Base-by-base conservation (phyloP, 345 rosid species). In the Syzygium grande region DNA sequence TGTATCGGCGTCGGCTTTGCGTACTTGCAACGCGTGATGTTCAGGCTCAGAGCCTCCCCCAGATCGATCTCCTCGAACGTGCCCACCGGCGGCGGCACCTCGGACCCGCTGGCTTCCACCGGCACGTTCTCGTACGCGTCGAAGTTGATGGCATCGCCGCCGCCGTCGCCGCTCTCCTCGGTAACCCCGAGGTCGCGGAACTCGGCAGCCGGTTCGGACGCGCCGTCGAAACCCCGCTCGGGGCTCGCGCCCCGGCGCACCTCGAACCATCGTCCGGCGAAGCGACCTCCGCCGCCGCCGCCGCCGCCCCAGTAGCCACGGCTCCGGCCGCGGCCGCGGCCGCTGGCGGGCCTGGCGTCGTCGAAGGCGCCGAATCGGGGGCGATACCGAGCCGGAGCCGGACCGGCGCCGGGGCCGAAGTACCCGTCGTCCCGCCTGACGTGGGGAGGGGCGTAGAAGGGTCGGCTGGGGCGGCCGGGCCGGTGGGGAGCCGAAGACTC, bases 1-100 rank as follows among this genome's bases (percentile, higher is more conserved):
- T 94, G 95, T 13, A 94, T 79, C 16, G 94, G 95, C 84, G 93
- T 94, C 7, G 94, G 95, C 88, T 89, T 92, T 63, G 87, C 89
- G 89, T 92, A 93, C 85, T 88, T 90, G 84, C 94, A 93, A 87
- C 93, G 87, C 77, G 51, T 85, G n/a, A 93, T 89, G 85, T 93
- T 94, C 41, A 73, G 84, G 14, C 30, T 90, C 87, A 94, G 88
- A 12, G 84, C 88, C 86, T 88, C 91, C 27, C 89, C 90, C 61
- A 92, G 88, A 65, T 91, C 91, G 77, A 93, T 89, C 83, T 91
- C 92, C 43, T 21, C 88, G 55, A 92, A 92, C 7, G 87, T 73
- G 25, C 23, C n/a, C 54, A 85, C 93, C 27, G 94, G 90, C 5
- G 86, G 51, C 5, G 94, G 91, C 11, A 92, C 52, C 41, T 92